Evolutionary conservation across 371 early-diverging fungal genomes (phyloP).

Genomic region (Circinella umbellata): DNA sequence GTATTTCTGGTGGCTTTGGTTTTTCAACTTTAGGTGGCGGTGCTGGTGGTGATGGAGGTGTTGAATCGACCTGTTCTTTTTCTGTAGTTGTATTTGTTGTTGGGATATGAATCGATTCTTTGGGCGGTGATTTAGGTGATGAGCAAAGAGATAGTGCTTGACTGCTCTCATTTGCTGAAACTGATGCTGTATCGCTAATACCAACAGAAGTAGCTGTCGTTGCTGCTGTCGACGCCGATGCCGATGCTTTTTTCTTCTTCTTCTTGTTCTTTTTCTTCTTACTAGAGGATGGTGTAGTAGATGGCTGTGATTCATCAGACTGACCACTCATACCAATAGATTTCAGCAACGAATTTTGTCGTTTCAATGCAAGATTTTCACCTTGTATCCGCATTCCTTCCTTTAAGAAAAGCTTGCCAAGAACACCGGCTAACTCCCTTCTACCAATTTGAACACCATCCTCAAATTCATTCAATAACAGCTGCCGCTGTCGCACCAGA

Average conservation of each 20-base stretch:
- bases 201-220: background rate
- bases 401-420: conserved; percentile 73
- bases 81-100: background rate
- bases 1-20: background rate
- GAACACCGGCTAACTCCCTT: conserved; percentile 67
- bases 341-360: conserved; percentile 67
- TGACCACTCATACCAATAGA: conserved; percentile 41
- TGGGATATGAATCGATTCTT: background rate
- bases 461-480: conserved; percentile 65
- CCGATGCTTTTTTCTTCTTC: conserved; percentile 29
- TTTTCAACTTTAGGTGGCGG: background rate
- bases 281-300: conserved; percentile 10
- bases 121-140: conserved; percentile 11
- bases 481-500: conserved; percentile 60
- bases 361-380: conserved; percentile 69
- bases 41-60: background rate
- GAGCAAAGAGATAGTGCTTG: conserved; percentile 10
- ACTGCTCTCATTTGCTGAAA: conserved; percentile 18
- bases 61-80: background rate
- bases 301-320: background rate
- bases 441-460: conserved; percentile 73
- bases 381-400: conserved; percentile 76
- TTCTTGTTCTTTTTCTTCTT: conserved; percentile 60
- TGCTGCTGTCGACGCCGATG: conserved; percentile 1
- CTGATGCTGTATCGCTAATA: conserved; percentile 5